Conservation (phyloP, 2,329 filamentous ascomycete species). For the Alternaria incomplexa region DNA sequence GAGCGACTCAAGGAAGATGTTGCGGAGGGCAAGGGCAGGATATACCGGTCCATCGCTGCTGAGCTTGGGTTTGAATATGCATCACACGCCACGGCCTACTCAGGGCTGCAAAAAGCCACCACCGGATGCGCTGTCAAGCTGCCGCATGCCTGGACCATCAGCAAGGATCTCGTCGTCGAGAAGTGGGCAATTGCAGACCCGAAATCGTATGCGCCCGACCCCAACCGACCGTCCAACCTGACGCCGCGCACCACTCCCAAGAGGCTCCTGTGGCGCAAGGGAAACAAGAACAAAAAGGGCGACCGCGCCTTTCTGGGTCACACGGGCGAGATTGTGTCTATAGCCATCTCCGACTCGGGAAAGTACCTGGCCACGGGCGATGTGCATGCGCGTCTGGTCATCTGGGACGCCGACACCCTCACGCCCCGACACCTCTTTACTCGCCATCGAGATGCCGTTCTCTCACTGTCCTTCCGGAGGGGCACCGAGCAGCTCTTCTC, state of each 20-base stretch:
- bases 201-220: slow-evolving; percentile 30
- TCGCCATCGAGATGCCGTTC: slow-evolving; percentile 90
- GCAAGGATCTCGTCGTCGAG: slow-evolving; percentile 81
- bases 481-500: slow-evolving; percentile 92
- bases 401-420: slow-evolving; percentile 84
- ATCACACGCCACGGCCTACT: slow-evolving; percentile 74
- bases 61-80: slow-evolving; percentile 73
- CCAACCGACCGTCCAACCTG: slow-evolving; percentile 39
- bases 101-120: slow-evolving; percentile 76
- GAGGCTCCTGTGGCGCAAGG: slow-evolving; percentile 68
- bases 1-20: slow-evolving; percentile 86
- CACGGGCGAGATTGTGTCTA: slow-evolving; percentile 76
- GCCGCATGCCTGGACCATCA: slow-evolving; percentile 85
- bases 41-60: slow-evolving; percentile 80
- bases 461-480: slow-evolving; percentile 81
- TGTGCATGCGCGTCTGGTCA: slow-evolving; percentile 79
- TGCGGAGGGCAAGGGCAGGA: slow-evolving; percentile 85
- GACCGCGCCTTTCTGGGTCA: slow-evolving; percentile 73
- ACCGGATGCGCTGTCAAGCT: slow-evolving; percentile 81
- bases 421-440: slow-evolving; percentile 81
- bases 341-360: slow-evolving; percentile 87
- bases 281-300: slow-evolving; percentile 63
- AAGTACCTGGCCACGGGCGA: slow-evolving; percentile 92
- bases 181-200: slow-evolving; percentile 84
- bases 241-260: slow-evolving; percentile 68